A percentile compares a stretch with the other conserved stretches of the same genome.
These are phyloP conservation scores for Aspergillus hancockii DNA, from an alignment of 495 filamentous ascomycete species.

Conservation along the genomic window DNA sequence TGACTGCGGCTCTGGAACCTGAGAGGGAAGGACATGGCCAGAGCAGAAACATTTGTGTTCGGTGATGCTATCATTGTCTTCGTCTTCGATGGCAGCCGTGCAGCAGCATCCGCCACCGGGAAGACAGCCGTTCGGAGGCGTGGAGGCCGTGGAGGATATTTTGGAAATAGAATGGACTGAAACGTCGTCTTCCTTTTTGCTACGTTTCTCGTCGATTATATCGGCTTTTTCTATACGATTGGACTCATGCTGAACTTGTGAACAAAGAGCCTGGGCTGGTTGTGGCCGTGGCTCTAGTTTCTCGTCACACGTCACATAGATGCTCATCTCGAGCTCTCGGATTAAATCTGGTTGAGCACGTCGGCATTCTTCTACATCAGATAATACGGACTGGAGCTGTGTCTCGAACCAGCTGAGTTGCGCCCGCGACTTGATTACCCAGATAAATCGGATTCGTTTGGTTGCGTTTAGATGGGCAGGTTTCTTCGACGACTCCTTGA, in stretches of 20 bases:
- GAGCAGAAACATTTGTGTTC: slow-evolving; percentile 34
- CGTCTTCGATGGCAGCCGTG: slow-evolving; percentile 49
- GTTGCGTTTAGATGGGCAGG: slow-evolving; percentile 46
- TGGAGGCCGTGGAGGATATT: slow-evolving; percentile 1
- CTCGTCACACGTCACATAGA: slow-evolving; percentile 65
- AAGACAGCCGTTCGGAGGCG: slow-evolving; percentile 25
- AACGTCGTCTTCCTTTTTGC: slow-evolving; percentile 19
- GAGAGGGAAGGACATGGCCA: slow-evolving; percentile 17
- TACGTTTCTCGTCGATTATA: slow-evolving; percentile 7
- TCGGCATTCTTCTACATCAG: slow-evolving; percentile 45
- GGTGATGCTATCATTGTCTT: slow-evolving; percentile 37
- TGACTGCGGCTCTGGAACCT: background rate
- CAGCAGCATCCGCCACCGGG: slow-evolving; percentile 55
- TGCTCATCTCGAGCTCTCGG: slow-evolving; percentile 51
- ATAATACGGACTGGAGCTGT: slow-evolving; percentile 58
- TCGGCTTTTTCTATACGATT: slow-evolving; percentile 3
- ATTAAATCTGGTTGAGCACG: slow-evolving; percentile 29
- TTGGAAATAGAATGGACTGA: slow-evolving; percentile 26
- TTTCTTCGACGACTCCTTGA: background rate
- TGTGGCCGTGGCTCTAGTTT: slow-evolving; percentile 27
- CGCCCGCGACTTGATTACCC: slow-evolving; percentile 68
- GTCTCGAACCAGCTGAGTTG: slow-evolving; percentile 71
- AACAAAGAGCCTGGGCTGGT: background rate
- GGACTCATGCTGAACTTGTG: slow-evolving; percentile 4
- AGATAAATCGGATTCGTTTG: slow-evolving; percentile 67